Evolutionary conservation across 2,329 filamentous ascomycete species (phyloP).

Genomic region (Arthroderma sp.): DNA sequence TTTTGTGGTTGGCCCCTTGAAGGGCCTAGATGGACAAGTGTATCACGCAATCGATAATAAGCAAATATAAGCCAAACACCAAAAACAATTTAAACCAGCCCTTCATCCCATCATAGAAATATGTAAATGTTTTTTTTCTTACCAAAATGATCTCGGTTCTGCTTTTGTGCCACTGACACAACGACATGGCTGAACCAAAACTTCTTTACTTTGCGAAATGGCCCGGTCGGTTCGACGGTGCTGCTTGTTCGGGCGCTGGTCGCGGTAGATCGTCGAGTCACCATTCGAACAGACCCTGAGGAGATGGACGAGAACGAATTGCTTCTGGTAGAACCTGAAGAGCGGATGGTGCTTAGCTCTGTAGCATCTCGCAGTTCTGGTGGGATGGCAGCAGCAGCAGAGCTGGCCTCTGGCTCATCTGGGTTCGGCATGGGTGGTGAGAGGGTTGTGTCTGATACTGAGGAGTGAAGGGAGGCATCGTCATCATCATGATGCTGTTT

Average conservation of each 20-base stretch:
- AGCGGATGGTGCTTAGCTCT: conserved; percentile 1
- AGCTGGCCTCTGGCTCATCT: not conserved
- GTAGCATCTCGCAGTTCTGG: not conserved
- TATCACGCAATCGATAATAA: no score
- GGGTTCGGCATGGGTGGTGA: not conserved
- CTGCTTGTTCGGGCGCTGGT: conserved; percentile 4
- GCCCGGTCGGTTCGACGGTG: conserved; percentile 31
- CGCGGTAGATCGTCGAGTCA: conserved; percentile 7
- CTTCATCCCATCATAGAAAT: no score
- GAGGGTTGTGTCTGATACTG: not conserved
- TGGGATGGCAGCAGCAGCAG: not conserved
- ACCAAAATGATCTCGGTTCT: conserved; percentile 32
- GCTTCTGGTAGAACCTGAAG: conserved; percentile 2
- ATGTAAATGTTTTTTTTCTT: not conserved
- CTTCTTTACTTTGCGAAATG: conserved; percentile 53
- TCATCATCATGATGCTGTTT: no score
- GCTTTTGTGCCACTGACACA: conserved; percentile 26
- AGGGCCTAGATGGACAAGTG: no score
- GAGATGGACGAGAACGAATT: conserved; percentile 9
- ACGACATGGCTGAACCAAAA: conserved; percentile 59
- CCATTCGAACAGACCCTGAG: conserved; percentile 9
- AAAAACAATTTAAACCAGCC: no score
- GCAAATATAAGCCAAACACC: no score
- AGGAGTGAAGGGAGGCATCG: no score
- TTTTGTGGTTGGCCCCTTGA: not conserved